These are phyloP conservation scores for Oxyria digyna DNA, from an alignment of 148 eudicot species.

Conservation along the genomic window DNA sequence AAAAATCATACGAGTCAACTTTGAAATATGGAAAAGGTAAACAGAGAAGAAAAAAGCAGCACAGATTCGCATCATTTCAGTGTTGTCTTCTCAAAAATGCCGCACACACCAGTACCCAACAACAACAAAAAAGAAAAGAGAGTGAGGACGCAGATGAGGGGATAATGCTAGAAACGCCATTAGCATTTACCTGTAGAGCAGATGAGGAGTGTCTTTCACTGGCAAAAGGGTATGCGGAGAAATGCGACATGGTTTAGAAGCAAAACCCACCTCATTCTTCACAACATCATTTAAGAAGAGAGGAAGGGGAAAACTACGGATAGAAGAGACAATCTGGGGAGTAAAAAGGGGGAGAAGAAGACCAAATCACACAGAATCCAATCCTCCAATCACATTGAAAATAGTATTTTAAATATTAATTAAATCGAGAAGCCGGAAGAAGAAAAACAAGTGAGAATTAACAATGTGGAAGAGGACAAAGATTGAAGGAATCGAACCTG, in stretches of 20 bases:
- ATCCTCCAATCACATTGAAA: not conserved
- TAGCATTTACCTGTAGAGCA: not conserved
- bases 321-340: constrained; percentile 4
- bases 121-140: too few species aligned
- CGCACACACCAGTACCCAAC: not conserved
- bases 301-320: not conserved
- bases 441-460: not conserved
- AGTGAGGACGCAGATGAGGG: too few species aligned
- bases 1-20: not conserved
- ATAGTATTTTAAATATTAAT: not conserved
- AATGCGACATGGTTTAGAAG: not conserved
- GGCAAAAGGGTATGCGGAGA: not conserved
- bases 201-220: not conserved
- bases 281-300: not conserved
- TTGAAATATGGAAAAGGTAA: not conserved
- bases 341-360: too few species aligned
- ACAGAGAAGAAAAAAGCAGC: not conserved
- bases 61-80: not conserved
- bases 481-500: constrained; percentile 23
- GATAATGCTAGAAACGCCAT: not conserved
- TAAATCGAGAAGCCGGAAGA: constrained; percentile 1
- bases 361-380: constrained; percentile 4
- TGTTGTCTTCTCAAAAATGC: not conserved
- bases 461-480: constrained; percentile 15
- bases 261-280: not conserved